phyloP scores from a whole-genome alignment of 2,329 filamentous ascomycete species.

The Dichotomopilus funicola region DNA sequence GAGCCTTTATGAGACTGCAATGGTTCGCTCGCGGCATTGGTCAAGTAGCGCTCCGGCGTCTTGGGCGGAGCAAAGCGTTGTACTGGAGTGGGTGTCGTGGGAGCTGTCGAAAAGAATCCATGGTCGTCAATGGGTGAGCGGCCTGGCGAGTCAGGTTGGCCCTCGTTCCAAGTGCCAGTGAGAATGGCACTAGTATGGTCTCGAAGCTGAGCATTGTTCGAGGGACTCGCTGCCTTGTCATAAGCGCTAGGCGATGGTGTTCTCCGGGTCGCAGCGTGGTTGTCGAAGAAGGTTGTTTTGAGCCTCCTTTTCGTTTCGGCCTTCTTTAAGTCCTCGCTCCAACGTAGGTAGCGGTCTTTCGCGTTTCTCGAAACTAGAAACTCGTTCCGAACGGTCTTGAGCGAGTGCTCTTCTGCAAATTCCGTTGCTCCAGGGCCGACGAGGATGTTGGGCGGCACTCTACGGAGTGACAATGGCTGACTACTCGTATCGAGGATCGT shows the following conservation, averaged over 20 bases:
- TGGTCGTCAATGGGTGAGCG: conserved; percentile 19
- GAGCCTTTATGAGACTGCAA: too few relatives aligned
- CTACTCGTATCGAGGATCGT: conserved; percentile 72
- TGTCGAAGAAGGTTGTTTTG: conserved; percentile 16
- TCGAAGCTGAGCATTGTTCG: conserved; percentile 23
- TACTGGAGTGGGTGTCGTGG: too few relatives aligned
- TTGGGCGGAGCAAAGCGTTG: conserved; percentile 2
- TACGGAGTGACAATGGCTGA: conserved; percentile 69
- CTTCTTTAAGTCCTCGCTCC: conserved; percentile 64
- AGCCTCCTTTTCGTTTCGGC: conserved; percentile 25
- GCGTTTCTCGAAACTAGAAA: conserved; percentile 74
- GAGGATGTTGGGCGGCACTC: conserved; percentile 88
- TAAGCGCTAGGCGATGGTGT: conserved; percentile 14
- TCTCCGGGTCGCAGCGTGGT: conserved; percentile 4
- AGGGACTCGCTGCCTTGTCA: conserved; percentile 15
- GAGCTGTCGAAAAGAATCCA: conserved; percentile 7
- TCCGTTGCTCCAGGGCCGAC: conserved; percentile 77
- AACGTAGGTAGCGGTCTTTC: conserved; percentile 69
- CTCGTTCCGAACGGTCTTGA: conserved; percentile 67
- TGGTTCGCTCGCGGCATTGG: too few relatives aligned
- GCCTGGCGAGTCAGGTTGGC: conserved; percentile 52
- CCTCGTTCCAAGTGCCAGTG: conserved; percentile 55
- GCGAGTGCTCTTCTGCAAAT: conserved; percentile 76
- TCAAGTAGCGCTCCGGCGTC: conserved; percentile 2
- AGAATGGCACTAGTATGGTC: conserved; percentile 51